A percentile compares a stretch with the other conserved stretches of the same genome.
These are phyloP conservation scores for Penicillium daleae DNA, from an alignment of 495 filamentous ascomycete genomes.

Conservation along the genomic window DNA sequence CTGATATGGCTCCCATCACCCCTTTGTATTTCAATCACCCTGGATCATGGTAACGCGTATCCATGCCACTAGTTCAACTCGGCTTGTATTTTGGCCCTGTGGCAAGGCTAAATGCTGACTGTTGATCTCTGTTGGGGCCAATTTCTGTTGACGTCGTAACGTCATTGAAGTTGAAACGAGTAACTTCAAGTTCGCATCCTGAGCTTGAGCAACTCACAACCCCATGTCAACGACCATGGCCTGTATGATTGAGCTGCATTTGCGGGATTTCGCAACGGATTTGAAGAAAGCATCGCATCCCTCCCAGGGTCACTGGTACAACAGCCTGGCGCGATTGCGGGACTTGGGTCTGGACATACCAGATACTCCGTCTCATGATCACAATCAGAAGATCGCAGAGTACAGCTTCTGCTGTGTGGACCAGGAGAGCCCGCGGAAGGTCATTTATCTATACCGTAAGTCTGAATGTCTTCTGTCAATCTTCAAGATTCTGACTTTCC, in stretches of 20 bases:
- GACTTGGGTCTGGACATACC: background rate
- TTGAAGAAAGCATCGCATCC: background rate
- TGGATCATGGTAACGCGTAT: background rate
- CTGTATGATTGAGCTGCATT: background rate
- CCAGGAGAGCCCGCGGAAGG: background rate
- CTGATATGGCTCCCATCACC: background rate
- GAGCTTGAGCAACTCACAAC: background rate
- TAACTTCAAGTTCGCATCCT: background rate
- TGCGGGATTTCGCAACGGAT: background rate
- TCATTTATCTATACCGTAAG: constrained; percentile 2
- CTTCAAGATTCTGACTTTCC: background rate
- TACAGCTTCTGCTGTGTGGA: background rate
- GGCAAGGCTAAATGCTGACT: background rate
- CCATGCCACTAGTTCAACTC: background rate
- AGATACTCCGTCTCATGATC: background rate
- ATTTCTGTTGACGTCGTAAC: background rate
- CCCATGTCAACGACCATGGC: background rate
- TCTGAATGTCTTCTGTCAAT: background rate
- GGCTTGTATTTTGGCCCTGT: background rate
- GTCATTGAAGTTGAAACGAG: background rate
- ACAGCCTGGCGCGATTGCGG: background rate
- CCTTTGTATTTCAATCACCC: background rate
- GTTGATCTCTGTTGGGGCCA: background rate
- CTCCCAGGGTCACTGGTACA: background rate
- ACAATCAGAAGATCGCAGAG: background rate